These are phyloP conservation scores for Alternaria arborescens DNA, from an alignment of 2,329 filamentous ascomycete genomes.

Conservation along the genomic window DNA sequence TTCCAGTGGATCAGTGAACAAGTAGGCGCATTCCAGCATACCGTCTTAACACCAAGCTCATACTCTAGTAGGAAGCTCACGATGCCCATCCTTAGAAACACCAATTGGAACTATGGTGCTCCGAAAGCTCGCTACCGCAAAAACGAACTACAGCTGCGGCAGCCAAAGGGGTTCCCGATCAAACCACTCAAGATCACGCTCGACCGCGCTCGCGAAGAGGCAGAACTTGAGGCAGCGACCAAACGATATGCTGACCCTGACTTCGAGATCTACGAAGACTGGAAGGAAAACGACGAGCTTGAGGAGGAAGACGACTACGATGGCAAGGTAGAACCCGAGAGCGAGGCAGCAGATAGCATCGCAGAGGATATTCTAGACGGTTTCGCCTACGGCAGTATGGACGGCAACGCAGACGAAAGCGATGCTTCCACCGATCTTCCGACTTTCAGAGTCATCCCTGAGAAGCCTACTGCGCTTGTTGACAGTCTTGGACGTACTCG, in stretches of 20 bases:
- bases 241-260: not conserved
- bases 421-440: not conserved
- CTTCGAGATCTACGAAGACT: constrained; percentile 13
- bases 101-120: not conserved
- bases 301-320: not conserved
- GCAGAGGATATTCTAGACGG: not conserved
- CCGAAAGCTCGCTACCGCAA: constrained; percentile 3
- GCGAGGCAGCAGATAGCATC: not conserved
- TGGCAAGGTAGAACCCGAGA: not conserved
- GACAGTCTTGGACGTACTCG: constrained; percentile 14
- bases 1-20: not conserved
- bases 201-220: constrained; percentile 6
- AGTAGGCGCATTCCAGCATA: not conserved
- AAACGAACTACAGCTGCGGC: constrained; percentile 8
- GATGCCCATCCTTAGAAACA: not conserved
- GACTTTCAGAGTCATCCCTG: not conserved
- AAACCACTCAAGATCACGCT: constrained; percentile 9
- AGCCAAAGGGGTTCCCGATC: constrained; percentile 17
- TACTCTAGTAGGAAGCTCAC: not conserved
- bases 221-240: not conserved
- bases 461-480: not conserved
- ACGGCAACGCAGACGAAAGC: not conserved
- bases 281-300: not conserved
- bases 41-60: not conserved
- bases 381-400: not conserved